Evolutionary conservation across 140 eudicot species (phyloP).

Genomic region (Erigeron philadelphicus): DNA sequence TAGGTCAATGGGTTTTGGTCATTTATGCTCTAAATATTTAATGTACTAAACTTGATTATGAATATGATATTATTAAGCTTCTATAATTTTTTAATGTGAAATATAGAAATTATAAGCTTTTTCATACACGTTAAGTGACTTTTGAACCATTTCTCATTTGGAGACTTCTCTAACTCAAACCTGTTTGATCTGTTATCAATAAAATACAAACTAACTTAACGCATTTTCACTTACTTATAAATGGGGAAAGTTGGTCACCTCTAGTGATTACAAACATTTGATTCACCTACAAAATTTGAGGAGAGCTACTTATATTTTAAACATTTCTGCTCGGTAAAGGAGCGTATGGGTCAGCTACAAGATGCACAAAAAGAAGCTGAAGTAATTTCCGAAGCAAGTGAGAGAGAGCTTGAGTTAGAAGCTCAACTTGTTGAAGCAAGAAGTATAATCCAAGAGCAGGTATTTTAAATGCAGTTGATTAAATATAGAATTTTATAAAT

Average conservation of each 20-base stretch:
- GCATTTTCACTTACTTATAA: background rate
- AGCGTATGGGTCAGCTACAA: slow-evolving; percentile 89
- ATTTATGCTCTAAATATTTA: background rate
- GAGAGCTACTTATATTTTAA: background rate
- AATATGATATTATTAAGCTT: background rate
- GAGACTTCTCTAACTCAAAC: too few species aligned
- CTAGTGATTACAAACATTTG: too few species aligned
- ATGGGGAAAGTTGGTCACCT: background rate
- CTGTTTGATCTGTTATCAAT: too few species aligned
- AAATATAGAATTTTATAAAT: background rate
- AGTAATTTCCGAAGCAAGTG: slow-evolving; percentile 89
- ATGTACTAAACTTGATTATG: background rate
- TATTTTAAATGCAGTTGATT: slow-evolving; percentile 14
- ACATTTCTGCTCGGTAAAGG: slow-evolving; percentile 40
- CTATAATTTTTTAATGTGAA: background rate
- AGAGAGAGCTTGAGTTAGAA: slow-evolving; percentile 98
- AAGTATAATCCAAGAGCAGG: slow-evolving; percentile 99
- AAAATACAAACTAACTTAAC: background rate
- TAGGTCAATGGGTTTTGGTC: slow-evolving; percentile 7
- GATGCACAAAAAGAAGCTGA: slow-evolving; percentile 90
- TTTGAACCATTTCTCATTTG: background rate
- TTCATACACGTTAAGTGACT: background rate
- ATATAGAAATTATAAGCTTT: background rate
- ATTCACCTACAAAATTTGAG: background rate
- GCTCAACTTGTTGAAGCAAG: slow-evolving; percentile 99